Evolutionary conservation across 2,329 filamentous ascomycete genomes (phyloP).

Genomic region (Beauveria sp.): DNA sequence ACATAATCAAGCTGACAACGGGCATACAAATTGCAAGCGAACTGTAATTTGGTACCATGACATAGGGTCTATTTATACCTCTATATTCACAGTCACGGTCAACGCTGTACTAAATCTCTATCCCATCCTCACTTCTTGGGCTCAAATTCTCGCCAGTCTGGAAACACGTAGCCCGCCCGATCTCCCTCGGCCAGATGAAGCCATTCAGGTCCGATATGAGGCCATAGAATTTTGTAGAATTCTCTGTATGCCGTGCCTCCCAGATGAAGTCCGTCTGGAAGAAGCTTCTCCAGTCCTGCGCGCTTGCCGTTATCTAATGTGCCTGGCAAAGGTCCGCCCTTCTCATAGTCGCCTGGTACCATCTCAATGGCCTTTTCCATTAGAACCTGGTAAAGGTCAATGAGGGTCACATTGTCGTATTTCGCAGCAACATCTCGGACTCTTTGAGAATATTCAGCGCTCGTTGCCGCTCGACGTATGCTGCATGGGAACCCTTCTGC

Average conservation of each 20-base stretch:
- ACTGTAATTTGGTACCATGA: too few species aligned
- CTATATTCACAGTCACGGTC: background rate
- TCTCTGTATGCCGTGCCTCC: constrained; percentile 45
- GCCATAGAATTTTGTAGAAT: constrained; percentile 40
- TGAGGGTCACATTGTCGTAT: constrained; percentile 57
- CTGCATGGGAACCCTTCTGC: constrained; percentile 35
- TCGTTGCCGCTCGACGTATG: constrained; percentile 40
- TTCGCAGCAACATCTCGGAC: constrained; percentile 61
- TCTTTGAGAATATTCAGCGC: constrained; percentile 50
- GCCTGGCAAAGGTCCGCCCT: constrained; percentile 40
- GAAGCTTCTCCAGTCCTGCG: constrained; percentile 42
- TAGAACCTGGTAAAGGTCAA: constrained; percentile 75
- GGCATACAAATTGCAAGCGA: too few species aligned
- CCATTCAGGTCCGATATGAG: constrained; percentile 41
- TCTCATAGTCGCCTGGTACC: constrained; percentile 49
- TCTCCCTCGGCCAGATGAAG: constrained; percentile 27
- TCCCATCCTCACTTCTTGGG: background rate
- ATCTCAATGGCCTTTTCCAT: constrained; percentile 60
- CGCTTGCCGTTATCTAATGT: constrained; percentile 41
- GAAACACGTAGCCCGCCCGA: constrained; percentile 35
- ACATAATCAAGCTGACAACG: too few species aligned
- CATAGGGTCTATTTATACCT: background rate
- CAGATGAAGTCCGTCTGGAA: constrained; percentile 54
- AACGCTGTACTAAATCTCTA: background rate
- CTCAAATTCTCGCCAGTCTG: constrained; percentile 37